These are phyloP conservation scores for Brasilioporus rufonigricans DNA, from an alignment of 768 basidiomycete genomes.

Conservation along the genomic window DNA sequence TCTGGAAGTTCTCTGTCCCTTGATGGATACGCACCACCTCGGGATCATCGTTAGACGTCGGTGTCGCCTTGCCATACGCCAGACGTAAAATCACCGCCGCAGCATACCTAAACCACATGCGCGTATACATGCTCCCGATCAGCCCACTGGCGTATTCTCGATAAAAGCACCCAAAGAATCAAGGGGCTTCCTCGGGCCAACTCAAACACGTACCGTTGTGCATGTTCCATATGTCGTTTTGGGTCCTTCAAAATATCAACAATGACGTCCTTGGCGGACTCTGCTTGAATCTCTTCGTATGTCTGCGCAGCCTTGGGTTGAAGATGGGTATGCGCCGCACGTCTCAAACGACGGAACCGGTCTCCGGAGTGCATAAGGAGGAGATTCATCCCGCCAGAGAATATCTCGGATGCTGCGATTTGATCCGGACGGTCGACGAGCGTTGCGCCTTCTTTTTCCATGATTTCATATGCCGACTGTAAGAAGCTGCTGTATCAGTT, in stretches of 20 bases:
- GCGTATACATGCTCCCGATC: neutral
- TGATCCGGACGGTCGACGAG: conserved; percentile 48
- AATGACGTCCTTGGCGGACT: conserved; percentile 19
- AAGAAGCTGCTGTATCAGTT: conserved; percentile 38
- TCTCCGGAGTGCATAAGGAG: conserved; percentile 49
- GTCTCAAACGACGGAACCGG: conserved; percentile 52
- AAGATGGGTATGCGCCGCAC: conserved; percentile 52
- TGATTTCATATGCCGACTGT: conserved; percentile 55
- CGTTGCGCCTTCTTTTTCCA: conserved; percentile 56
- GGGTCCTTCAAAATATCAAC: conserved; percentile 21
- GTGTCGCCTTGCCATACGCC: neutral
- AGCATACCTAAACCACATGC: neutral
- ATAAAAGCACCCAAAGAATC: no score
- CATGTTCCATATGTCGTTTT: conserved; percentile 8
- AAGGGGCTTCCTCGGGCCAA: neutral
- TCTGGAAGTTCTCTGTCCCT: neutral
- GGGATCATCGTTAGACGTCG: neutral
- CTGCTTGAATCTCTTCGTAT: conserved; percentile 46
- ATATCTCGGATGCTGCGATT: conserved; percentile 52
- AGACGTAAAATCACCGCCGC: neutral
- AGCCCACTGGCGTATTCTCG: neutral
- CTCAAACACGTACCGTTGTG: conserved; percentile 10
- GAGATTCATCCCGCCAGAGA: conserved; percentile 54
- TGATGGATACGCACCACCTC: neutral
- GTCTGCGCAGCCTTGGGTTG: conserved; percentile 45